Conservation (phyloP, 148 eudicot species). For the Nepenthes mirabilis region DNA sequence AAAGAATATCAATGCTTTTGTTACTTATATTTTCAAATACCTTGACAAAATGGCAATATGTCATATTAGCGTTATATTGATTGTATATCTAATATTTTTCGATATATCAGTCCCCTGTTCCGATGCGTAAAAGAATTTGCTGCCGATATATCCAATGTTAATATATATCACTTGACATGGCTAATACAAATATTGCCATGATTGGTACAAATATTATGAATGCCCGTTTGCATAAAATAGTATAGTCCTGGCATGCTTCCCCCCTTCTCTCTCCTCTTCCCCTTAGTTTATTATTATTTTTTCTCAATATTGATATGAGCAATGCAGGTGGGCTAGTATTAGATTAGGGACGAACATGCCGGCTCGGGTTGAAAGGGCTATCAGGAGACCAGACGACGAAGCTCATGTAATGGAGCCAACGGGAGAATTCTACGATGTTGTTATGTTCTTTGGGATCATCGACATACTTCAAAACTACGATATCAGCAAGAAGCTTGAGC, state of each 20-base stretch:
- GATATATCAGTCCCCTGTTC: no score
- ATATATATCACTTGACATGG: no score
- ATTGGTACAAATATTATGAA: no score
- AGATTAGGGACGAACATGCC: slow-evolving; percentile 84
- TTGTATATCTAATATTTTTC: no score
- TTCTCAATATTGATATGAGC: not conserved
- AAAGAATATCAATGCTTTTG: not conserved
- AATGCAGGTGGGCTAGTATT: slow-evolving; percentile 56
- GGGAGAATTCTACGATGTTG: slow-evolving; percentile 75
- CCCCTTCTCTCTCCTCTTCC: no score
- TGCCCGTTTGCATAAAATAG: no score
- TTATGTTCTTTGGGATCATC: slow-evolving; percentile 83
- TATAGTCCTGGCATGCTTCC: no score
- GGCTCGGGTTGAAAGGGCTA: slow-evolving; percentile 64
- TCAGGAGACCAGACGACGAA: slow-evolving; percentile 34
- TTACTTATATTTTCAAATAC: not conserved
- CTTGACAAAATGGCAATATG: no score
- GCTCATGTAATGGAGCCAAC: slow-evolving; percentile 60
- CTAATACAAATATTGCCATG: no score
- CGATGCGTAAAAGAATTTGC: no score
- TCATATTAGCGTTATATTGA: no score
- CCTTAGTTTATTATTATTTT: not conserved
- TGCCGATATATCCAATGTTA: no score
- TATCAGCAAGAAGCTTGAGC: slow-evolving; percentile 91
- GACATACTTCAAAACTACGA: slow-evolving; percentile 96